These are phyloP conservation scores for Holtermanniella nyarrowii DNA, from an alignment of 768 basidiomycete species.

Conservation along the genomic window DNA sequence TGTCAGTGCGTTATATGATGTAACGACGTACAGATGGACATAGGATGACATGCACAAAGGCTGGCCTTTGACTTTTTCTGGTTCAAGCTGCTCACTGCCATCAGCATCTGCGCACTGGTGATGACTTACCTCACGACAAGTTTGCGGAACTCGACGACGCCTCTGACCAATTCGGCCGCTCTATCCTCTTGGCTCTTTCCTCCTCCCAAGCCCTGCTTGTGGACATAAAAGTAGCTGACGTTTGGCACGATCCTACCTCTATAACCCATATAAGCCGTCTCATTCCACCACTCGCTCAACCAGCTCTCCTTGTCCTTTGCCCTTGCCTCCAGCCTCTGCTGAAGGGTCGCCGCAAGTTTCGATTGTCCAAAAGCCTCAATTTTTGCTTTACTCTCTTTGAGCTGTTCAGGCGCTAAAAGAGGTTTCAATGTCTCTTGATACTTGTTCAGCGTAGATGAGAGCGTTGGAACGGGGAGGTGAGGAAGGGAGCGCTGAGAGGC, in stretches of 20 bases:
- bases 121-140: slow-evolving; percentile 47
- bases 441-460: slow-evolving; percentile 70
- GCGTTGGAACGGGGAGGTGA: slow-evolving; percentile 69
- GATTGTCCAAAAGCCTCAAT: slow-evolving; percentile 63
- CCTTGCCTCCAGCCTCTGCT: slow-evolving; percentile 63
- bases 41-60: slow-evolving; percentile 91
- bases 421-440: slow-evolving; percentile 81
- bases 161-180: slow-evolving; percentile 74
- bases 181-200: slow-evolving; percentile 51
- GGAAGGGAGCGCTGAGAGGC: slow-evolving; percentile 56
- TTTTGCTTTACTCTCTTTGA: slow-evolving; percentile 49
- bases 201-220: slow-evolving; percentile 53
- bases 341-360: slow-evolving; percentile 59
- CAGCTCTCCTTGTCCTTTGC: slow-evolving; percentile 61
- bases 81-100: slow-evolving; percentile 64
- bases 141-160: slow-evolving; percentile 71
- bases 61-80: slow-evolving; percentile 61
- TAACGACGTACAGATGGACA: slow-evolving; percentile 67
- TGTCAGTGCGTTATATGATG: background rate
- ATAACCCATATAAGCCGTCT: slow-evolving; percentile 76
- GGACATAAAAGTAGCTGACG: slow-evolving; percentile 92
- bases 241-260: slow-evolving; percentile 83
- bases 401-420: slow-evolving; percentile 57
- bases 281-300: slow-evolving; percentile 99
- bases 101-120: background rate